phyloP scores from a whole-genome alignment of 495 filamentous ascomycete genomes.

The Chaetomidium leptoderma region DNA sequence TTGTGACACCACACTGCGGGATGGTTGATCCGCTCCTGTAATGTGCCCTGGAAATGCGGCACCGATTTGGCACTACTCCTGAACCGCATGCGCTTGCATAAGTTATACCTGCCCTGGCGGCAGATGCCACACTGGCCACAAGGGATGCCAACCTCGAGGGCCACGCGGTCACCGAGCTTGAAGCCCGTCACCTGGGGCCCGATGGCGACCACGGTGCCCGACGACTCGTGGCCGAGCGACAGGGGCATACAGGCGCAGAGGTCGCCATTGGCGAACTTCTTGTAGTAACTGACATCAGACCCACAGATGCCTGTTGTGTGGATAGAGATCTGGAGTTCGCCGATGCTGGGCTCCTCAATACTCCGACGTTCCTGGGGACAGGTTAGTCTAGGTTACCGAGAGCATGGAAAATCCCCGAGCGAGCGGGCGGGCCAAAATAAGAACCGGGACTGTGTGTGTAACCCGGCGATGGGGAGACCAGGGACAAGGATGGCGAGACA shows the following conservation, averaged over 20 bases:
- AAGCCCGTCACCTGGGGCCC: conserved; percentile 53
- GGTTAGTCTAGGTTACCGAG: conserved; percentile 20
- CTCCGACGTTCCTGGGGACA: conserved; percentile 41
- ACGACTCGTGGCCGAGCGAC: conserved; percentile 75
- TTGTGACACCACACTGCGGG: conserved; percentile 73
- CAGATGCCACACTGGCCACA: conserved; percentile 73
- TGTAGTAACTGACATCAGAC: conserved; percentile 82
- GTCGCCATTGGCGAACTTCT: conserved; percentile 77
- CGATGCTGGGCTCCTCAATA: conserved; percentile 44
- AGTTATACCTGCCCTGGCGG: conserved; percentile 76
- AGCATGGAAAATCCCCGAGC: conserved; percentile 19
- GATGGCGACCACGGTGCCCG: conserved; percentile 62
- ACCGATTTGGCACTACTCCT: conserved; percentile 76
- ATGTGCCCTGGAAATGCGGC: conserved; percentile 85
- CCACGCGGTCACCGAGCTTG: conserved; percentile 72
- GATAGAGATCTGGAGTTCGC: conserved; percentile 69
- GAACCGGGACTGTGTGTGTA: conserved; percentile 25
- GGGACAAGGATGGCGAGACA: conserved; percentile 12
- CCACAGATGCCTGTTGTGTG: conserved; percentile 76
- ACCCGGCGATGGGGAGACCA: conserved; percentile 18
- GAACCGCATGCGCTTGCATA: conserved; percentile 80
- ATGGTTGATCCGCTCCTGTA: conserved; percentile 86
- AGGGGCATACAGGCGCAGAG: conserved; percentile 69
- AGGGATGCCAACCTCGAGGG: conserved; percentile 79
- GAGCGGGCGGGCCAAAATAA: conserved; percentile 21